Evolutionary conservation across 352 stramenopile species (phyloP).

Genomic region (Halophytophthora batemanensis): DNA sequence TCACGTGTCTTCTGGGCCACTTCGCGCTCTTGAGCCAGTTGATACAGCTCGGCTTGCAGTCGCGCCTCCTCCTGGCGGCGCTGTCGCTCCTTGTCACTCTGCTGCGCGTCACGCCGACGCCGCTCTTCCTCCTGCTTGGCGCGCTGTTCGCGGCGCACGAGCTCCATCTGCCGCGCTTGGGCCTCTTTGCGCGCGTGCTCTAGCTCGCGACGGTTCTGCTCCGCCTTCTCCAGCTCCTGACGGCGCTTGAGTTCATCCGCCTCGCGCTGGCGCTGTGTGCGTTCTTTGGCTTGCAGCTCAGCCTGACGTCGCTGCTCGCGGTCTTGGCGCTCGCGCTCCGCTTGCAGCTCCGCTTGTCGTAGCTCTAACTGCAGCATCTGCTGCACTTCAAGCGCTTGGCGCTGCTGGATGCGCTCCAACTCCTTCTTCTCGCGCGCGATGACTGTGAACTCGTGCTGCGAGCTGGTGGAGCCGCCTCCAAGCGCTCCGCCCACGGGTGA

Average conservation of each 20-base stretch:
- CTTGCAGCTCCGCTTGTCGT: conserved; percentile 50
- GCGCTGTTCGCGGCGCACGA: conserved; percentile 39
- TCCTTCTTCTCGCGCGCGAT: conserved; percentile 66
- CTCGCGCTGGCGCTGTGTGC: conserved; percentile 38
- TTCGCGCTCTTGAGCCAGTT: conserved; percentile 45
- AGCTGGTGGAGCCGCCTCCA: conserved; percentile 9
- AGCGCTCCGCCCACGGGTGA: conserved; percentile 26
- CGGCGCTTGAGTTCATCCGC: conserved; percentile 46
- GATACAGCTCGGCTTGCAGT: conserved; percentile 42
- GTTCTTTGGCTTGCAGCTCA: conserved; percentile 38
- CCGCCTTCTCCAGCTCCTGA: conserved; percentile 51
- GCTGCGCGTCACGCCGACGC: conserved; percentile 37
- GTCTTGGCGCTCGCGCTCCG: conserved; percentile 52
- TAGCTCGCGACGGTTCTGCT: conserved; percentile 48
- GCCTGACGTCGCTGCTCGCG: conserved; percentile 44
- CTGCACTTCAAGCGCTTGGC: conserved; percentile 67
- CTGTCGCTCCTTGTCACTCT: conserved; percentile 46
- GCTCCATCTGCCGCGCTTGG: conserved; percentile 42
- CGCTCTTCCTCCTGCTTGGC: conserved; percentile 52
- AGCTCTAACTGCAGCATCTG: conserved; percentile 70
- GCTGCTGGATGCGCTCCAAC: conserved; percentile 66
- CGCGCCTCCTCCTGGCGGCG: conserved; percentile 55
- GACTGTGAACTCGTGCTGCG: conserved; percentile 40
- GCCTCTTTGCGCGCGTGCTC: conserved; percentile 37
- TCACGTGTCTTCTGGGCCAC: conserved; percentile 38